Base-by-base conservation (phyloP, 352 stramenopile species). In the Pythium vanterpoolii region DNA sequence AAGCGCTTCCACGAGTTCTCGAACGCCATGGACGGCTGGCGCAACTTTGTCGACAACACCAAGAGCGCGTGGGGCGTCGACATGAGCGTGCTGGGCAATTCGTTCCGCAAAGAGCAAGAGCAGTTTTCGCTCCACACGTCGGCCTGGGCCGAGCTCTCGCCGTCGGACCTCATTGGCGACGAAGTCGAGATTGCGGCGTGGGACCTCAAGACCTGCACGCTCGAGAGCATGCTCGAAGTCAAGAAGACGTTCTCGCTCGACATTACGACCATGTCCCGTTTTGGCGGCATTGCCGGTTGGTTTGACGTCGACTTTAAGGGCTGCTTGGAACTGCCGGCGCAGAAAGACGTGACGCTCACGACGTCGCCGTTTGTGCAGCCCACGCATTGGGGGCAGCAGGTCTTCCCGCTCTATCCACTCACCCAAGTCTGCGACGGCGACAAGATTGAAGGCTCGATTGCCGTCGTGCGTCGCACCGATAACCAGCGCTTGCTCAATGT, bases 301-400 rank as follows among this genome's bases (percentile, higher is more conserved):
- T 99, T 99, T 70, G 98, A 98, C 62, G 90, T 98, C n/a, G 96
- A 99, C 69, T 99, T 99, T 73, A 94, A 88, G 60, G 96, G 96
- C 39, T 90, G 71, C 55, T 56, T 63, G 1, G 76, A 94, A 55
- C 87, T 92, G 60, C 86, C 86, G 10, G 86, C 83, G 21, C 14
- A 76, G 61, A 87, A 83, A 64, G 68, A 84, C 33, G 79, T 98
- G 52, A 95, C 78, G 54, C 87, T 98, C 23, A 92, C 83, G 43
- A 98, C 93, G 42, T 94, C 88, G 44, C 94, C 93, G 5, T 95
- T 90, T 47, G 84, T 95, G 66, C 82, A 94, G 73, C 80, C 84
- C 36, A 95, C 86, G 48, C 86, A 95, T 69, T 95, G 86, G 86
- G 86, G 83, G 9, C 86, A 95, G 69, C 86, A 95, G 68, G 81